These are phyloP conservation scores for Malus fusca DNA, from an alignment of 306 rosid species.

Conservation along the genomic window DNA sequence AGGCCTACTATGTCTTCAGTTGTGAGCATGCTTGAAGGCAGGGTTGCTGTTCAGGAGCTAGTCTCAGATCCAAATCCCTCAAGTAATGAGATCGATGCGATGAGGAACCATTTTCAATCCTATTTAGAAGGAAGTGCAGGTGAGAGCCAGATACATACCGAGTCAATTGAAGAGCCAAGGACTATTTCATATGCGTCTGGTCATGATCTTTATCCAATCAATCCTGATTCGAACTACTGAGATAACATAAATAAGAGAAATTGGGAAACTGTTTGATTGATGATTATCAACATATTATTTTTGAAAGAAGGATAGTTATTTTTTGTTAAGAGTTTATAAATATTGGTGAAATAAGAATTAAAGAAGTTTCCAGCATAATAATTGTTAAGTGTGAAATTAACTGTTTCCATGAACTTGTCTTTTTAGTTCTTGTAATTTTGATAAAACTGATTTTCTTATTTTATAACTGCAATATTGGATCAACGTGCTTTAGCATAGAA, in stretches of 20 bases:
- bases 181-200: constrained; percentile 21
- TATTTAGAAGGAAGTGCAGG: background rate
- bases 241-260: constrained; percentile 4
- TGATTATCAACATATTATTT: background rate
- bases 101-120: constrained; percentile 18
- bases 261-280: background rate
- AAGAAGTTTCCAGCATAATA: background rate
- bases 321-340: background rate
- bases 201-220: constrained; percentile 25
- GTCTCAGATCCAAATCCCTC: background rate
- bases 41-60: constrained; percentile 8
- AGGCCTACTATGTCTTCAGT: constrained; percentile 40
- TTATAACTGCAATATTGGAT: background rate
- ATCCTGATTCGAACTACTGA: constrained; percentile 11
- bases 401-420: too few relatives aligned
- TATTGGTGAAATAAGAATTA: background rate
- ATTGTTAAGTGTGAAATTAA: background rate
- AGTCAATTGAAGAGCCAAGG: constrained; percentile 12
- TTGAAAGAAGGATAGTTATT: too few relatives aligned
- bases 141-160: constrained; percentile 5
- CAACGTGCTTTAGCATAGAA: background rate
- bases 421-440: too few relatives aligned
- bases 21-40: constrained; percentile 46
- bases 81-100: constrained; percentile 7
- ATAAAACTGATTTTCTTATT: too few relatives aligned